These are phyloP conservation scores for Talaromyces marneffei DNA, from an alignment of 2,329 filamentous ascomycete species.

Conservation along the genomic window DNA sequence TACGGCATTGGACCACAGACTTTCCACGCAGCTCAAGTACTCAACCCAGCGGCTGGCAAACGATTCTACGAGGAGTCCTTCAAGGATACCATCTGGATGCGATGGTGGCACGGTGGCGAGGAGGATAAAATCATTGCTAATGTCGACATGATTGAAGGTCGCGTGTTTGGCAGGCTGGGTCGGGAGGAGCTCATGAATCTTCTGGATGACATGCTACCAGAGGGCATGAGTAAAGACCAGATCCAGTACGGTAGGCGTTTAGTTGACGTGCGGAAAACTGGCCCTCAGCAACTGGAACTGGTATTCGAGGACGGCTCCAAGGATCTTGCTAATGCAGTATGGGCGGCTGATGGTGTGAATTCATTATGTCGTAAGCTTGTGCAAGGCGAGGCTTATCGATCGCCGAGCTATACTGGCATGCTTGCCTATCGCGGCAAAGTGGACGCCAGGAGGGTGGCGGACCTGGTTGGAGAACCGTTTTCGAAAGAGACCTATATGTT, in stretches of 20 bases:
- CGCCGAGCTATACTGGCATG: conserved; percentile 8
- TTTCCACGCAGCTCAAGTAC: neutral
- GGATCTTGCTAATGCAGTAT: conserved; percentile 7
- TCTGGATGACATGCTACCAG: conserved; percentile 5
- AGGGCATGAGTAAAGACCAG: neutral
- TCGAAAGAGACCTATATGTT: conserved; percentile 8
- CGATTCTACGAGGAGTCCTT: conserved; percentile 1
- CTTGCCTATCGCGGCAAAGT: conserved; percentile 10
- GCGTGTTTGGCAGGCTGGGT: conserved; percentile 2
- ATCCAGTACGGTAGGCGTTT: conserved; percentile 12
- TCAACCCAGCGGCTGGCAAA: neutral
- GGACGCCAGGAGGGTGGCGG: neutral
- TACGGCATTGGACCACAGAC: conserved; percentile 11
- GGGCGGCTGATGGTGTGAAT: conserved; percentile 10
- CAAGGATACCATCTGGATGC: conserved; percentile 5
- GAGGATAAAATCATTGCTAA: conserved; percentile 3
- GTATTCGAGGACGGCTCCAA: conserved; percentile 7
- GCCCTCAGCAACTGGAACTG: conserved; percentile 6
- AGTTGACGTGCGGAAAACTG: neutral
- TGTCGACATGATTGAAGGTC: neutral
- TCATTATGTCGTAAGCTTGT: conserved; percentile 7
- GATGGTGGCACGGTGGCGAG: conserved; percentile 11
- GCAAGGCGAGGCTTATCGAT: conserved; percentile 5
- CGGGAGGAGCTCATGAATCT: conserved; percentile 11
- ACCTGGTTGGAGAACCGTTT: conserved; percentile 2